A percentile compares a stretch with the other conserved stretches of the same genome.
These are phyloP conservation scores for Thelephora terrestris DNA, from an alignment of 1,284 basidiomycete genomes.

Conservation along the genomic window DNA sequence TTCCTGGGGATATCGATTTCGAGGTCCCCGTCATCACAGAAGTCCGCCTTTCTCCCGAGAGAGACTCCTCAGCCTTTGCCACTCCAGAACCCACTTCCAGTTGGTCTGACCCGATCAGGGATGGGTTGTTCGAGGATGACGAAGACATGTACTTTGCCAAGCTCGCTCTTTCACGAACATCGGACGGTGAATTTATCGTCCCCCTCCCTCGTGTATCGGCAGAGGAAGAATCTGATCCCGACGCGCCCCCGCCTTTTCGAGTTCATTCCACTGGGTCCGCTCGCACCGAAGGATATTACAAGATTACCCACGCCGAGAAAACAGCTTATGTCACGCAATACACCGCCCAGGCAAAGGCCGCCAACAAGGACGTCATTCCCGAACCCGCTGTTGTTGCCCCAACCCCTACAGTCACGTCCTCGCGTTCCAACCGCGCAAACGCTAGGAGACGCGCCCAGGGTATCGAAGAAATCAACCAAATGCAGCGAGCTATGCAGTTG, in stretches of 20 bases:
- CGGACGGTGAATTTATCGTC: conserved; percentile 23
- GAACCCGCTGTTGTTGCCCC: conserved; percentile 35
- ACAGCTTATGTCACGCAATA: conserved; percentile 81
- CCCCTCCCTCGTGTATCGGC: conserved; percentile 11
- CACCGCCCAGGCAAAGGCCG: conserved; percentile 43
- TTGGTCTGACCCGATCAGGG: conserved; percentile 45
- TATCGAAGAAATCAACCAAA: conserved; percentile 90
- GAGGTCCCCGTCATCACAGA: conserved; percentile 40
- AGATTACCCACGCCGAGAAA: conserved; percentile 89
- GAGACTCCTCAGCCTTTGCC: conserved; percentile 27
- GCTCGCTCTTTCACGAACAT: conserved; percentile 41
- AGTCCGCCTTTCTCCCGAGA: conserved; percentile 30
- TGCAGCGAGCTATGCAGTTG: conserved; percentile 63
- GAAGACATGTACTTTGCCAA: conserved; percentile 87
- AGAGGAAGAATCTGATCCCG: conserved; percentile 20
- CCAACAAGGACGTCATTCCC: conserved; percentile 22
- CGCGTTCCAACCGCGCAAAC: conserved; percentile 88
- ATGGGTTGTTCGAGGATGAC: conserved; percentile 72
- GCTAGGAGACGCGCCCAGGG: conserved; percentile 89
- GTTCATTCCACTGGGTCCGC: conserved; percentile 76
- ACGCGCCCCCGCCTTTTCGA: conserved; percentile 37
- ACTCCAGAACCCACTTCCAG: neutral
- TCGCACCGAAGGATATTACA: conserved; percentile 91
- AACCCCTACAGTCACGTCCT: conserved; percentile 59
- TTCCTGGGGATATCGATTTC: conserved; percentile 40